These are phyloP conservation scores for Pythium grandisporangium DNA, from an alignment of 352 stramenopile genomes.

Conservation along the genomic window DNA sequence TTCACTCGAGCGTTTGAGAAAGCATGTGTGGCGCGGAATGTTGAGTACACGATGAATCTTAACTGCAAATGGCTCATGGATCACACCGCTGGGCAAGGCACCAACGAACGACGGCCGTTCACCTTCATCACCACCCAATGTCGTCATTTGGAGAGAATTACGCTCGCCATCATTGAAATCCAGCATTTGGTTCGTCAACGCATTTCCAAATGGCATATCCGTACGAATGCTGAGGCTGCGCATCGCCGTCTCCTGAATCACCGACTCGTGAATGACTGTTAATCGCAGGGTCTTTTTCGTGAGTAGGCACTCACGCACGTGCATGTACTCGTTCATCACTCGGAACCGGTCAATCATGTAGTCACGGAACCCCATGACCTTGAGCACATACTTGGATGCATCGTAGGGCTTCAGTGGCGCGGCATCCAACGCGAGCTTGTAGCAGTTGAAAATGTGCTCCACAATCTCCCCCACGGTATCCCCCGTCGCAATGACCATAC, in stretches of 20 bases:
- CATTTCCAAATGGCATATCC: conserved; percentile 27
- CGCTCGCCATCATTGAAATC: conserved; percentile 51
- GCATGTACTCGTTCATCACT: conserved; percentile 83
- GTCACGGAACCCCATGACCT: conserved; percentile 80
- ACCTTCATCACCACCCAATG: conserved; percentile 59
- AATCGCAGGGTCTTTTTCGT: conserved; percentile 82
- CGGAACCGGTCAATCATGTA: conserved; percentile 81
- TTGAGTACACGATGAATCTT: conserved; percentile 76
- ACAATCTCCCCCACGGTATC: conserved; percentile 85
- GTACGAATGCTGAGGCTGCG: conserved; percentile 67
- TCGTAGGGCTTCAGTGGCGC: conserved; percentile 71
- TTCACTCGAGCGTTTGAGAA: conserved; percentile 59
- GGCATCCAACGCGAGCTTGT: conserved; percentile 70
- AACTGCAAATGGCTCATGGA: conserved; percentile 60
- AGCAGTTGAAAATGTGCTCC: conserved; percentile 86
- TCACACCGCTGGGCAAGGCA: conserved; percentile 36
- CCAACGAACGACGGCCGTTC: conserved; percentile 26
- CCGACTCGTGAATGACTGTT: conserved; percentile 78
- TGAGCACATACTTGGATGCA: conserved; percentile 72
- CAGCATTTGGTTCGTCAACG: conserved; percentile 42
- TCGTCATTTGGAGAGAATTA: conserved; percentile 68
- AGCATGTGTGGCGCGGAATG: conserved; percentile 64
- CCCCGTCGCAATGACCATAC: conserved; percentile 72
- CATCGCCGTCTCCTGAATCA: conserved; percentile 79
- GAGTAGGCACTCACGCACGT: conserved; percentile 77